These are phyloP conservation scores for Crithidia fasciculata DNA, from an alignment of 208 protist genomes.

Conservation along the genomic window DNA sequence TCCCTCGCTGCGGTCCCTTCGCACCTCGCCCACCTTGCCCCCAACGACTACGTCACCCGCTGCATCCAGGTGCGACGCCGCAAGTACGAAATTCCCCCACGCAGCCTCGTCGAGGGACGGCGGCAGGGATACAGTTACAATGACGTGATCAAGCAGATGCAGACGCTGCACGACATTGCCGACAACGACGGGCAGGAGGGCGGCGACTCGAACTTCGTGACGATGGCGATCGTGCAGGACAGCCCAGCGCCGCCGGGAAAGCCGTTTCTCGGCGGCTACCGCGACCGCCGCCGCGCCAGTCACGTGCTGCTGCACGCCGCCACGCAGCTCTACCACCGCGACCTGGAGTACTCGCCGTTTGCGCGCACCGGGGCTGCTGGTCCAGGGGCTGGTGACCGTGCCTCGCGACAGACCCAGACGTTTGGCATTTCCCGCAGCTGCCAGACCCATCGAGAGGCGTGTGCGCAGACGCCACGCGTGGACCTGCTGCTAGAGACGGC, in stretches of 20 bases:
- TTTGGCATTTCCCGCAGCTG: constrained; percentile 82
- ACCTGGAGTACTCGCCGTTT: constrained; percentile 72
- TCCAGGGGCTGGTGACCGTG: constrained; percentile 17
- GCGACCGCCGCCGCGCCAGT: constrained; percentile 66
- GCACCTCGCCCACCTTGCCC: constrained; percentile 54
- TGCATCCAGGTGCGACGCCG: constrained; percentile 60
- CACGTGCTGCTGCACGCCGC: constrained; percentile 89
- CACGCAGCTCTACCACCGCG: constrained; percentile 88
- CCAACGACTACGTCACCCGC: constrained; percentile 48
- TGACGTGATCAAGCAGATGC: constrained; percentile 56
- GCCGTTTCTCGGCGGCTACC: constrained; percentile 94
- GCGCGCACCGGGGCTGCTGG: constrained; percentile 6
- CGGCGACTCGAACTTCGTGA: constrained; percentile 17
- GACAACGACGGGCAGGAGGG: constrained; percentile 11
- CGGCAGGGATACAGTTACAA: constrained; percentile 69
- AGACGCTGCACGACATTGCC: constrained; percentile 23
- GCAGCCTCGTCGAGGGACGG: constrained; percentile 59
- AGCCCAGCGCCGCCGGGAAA: constrained; percentile 36
- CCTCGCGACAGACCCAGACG: constrained; percentile 93
- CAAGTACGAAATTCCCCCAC: constrained; percentile 47
- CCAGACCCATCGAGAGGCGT: constrained; percentile 92
- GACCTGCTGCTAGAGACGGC: constrained; percentile 69
- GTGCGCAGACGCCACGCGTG: constrained; percentile 89
- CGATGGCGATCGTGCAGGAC: constrained; percentile 48
- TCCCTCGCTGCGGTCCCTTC: constrained; percentile 39